These are phyloP conservation scores for Pseudogymnoascus sp. DNA, from an alignment of 2,329 filamentous ascomycete species.

Conservation along the genomic window DNA sequence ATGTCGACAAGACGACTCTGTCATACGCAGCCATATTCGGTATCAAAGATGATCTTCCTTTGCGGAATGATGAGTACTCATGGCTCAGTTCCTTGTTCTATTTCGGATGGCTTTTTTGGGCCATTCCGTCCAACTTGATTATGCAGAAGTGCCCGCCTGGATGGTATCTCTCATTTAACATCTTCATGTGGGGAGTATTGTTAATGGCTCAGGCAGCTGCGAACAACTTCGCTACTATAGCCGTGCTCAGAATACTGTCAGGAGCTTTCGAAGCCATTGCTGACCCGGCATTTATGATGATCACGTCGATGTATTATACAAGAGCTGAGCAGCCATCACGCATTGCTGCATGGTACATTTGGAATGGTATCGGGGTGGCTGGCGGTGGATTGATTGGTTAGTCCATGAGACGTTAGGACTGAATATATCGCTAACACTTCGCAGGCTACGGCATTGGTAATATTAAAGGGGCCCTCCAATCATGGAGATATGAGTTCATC, in stretches of 20 bases:
- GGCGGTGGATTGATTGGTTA: slow-evolving; percentile 12
- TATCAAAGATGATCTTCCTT: slow-evolving; percentile 46
- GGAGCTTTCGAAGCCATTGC: slow-evolving; percentile 20
- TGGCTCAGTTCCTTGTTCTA: slow-evolving; percentile 1
- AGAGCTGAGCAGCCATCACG: slow-evolving; percentile 28
- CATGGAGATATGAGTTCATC: slow-evolving; percentile 18
- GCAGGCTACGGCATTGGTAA: slow-evolving; percentile 24
- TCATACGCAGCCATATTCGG: slow-evolving; percentile 55
- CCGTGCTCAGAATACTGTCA: slow-evolving; percentile 22
- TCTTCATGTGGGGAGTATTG: slow-evolving; percentile 2
- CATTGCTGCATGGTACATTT: slow-evolving; percentile 20
- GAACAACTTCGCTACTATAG: slow-evolving; percentile 16
- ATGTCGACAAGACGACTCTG: slow-evolving; percentile 44
- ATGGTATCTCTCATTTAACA: slow-evolving; percentile 22
- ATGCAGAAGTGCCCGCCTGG: slow-evolving; percentile 29
- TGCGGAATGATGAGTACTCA: background rate
- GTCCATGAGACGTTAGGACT: slow-evolving; percentile 11
- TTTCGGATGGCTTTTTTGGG: slow-evolving; percentile 28
- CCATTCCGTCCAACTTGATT: slow-evolving; percentile 23
- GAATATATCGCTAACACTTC: slow-evolving; percentile 18
- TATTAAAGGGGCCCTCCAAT: slow-evolving; percentile 13
- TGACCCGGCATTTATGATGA: slow-evolving; percentile 27
- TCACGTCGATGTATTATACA: slow-evolving; percentile 29
- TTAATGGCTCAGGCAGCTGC: slow-evolving; percentile 12
- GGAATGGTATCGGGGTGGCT: slow-evolving; percentile 16